Conservation (phyloP, 257 asterid genomes). For the Rhazya stricta region DNA sequence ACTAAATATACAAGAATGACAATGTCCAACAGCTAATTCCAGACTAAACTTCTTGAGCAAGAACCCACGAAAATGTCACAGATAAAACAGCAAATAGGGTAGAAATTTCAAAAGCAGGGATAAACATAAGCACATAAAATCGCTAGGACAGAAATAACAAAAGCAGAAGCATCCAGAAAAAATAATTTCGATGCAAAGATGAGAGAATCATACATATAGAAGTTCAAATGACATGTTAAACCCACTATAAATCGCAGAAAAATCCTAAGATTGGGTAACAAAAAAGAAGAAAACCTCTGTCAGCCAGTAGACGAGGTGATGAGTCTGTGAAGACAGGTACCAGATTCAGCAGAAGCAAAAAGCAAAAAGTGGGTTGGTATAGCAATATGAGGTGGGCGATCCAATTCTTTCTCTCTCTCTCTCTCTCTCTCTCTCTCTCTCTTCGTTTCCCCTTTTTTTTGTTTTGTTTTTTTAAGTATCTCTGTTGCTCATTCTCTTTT, state of each 20-base stretch:
- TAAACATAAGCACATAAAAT: not conserved
- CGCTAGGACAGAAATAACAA: not conserved
- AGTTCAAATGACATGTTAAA: not conserved
- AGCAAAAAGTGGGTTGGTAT: not conserved
- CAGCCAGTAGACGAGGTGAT: not conserved
- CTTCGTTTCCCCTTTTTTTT: too few species aligned
- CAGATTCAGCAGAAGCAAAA: not conserved
- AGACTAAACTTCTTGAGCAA: not conserved
- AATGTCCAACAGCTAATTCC: not conserved
- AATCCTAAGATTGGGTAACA: not conserved
- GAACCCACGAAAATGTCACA: not conserved
- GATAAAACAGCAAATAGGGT: not conserved
- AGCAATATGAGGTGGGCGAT: too few species aligned
- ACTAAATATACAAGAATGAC: not conserved
- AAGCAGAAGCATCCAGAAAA: not conserved
- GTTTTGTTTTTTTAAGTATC: too few species aligned
- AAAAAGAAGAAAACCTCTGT: not conserved
- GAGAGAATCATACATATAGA: not conserved
- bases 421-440: too few species aligned
- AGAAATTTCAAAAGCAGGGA: not conserved
- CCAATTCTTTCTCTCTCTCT: too few species aligned
- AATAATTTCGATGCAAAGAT: not conserved
- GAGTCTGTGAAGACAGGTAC: not conserved
- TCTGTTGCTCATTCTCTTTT: too few species aligned
- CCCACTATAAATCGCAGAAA: not conserved